Base-by-base conservation (phyloP, 2,329 filamentous ascomycete genomes). In the Hirsutella minnesotensis region DNA sequence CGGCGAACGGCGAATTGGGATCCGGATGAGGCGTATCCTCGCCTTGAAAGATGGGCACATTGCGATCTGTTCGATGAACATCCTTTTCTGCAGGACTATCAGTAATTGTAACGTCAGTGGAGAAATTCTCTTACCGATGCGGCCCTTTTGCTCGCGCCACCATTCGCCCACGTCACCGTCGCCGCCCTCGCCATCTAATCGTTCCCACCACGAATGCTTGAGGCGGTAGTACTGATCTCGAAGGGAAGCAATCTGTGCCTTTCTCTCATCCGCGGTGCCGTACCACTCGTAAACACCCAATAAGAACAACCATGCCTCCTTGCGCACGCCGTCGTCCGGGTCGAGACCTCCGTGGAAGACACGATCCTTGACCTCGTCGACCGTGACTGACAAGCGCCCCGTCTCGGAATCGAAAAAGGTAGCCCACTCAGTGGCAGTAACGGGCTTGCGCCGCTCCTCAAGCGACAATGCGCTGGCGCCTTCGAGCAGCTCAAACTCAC, bases 21-120 rank as follows among this genome's bases (percentile, higher is more conserved):
- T 98, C 92, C 0, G 92, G 94, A 57, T 98, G 92, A 8, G 92
- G 90, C 34, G 88, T 94, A 56, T 96, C 92, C 63, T 98, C 92
- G 47, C 92, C 92, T 9, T 86, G 83, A 59, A 98, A 98, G 34
- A 98, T 83, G n/a, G 86, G 83, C 24, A 98, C 86, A 38, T 83
- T 86, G 36, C 94, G 86, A 63, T 98, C 92, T 50, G 92, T 98
- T 53, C 92, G 82, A 61, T 98, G 94, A 16, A 98, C 94, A 57
- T 98, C 92, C 66, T 98, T 98, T 63, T 98, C 92, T 95, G 70
- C 59, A 64, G 20, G 24, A n/a, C 2, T 8, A 29, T 38, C 13
- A 19, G 16, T 38, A 18, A 41, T 22, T 30, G 44, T 33, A 12
- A 5, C 22, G 18, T 8, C 20, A 34, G 18, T n/a, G 16, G 15